Conservation (phyloP, 2,329 filamentous ascomycete genomes). For the Magnaporthales sp. region DNA sequence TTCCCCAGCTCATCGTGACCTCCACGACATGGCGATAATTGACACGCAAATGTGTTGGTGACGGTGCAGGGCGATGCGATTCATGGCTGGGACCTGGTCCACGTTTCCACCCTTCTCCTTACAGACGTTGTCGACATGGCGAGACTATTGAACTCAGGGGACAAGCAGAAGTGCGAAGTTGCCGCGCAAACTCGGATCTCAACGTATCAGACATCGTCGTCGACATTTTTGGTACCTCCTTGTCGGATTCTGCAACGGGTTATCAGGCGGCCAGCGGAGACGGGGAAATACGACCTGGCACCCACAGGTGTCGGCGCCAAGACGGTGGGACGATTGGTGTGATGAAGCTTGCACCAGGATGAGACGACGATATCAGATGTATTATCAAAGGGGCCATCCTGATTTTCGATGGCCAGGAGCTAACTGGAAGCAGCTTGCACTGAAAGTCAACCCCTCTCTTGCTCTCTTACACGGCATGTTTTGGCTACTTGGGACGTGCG, state of each 20-base stretch:
- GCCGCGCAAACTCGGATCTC: neutral
- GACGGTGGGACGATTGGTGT: neutral
- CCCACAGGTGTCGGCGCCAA: neutral
- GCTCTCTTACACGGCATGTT: neutral
- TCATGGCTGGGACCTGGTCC: neutral
- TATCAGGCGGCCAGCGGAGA: neutral
- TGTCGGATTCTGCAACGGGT: neutral
- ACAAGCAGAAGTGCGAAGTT: neutral
- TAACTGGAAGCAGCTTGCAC: neutral
- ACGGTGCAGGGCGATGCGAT: neutral
- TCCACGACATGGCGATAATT: neutral
- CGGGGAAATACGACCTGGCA: neutral
- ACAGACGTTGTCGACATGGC: neutral
- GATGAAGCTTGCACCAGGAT: neutral
- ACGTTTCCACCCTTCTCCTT: neutral
- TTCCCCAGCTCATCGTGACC: neutral
- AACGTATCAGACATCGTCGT: neutral
- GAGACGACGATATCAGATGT: neutral
- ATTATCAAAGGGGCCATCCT: neutral
- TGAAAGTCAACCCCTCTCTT: neutral
- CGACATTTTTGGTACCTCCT: neutral
- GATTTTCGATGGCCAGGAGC: neutral
- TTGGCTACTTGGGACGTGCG: neutral
- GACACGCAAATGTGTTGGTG: neutral
- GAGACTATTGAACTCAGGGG: neutral